Evolutionary conservation across 164 flowering plant species (phyloP).

Genomic region (Malania oleifera): DNA sequence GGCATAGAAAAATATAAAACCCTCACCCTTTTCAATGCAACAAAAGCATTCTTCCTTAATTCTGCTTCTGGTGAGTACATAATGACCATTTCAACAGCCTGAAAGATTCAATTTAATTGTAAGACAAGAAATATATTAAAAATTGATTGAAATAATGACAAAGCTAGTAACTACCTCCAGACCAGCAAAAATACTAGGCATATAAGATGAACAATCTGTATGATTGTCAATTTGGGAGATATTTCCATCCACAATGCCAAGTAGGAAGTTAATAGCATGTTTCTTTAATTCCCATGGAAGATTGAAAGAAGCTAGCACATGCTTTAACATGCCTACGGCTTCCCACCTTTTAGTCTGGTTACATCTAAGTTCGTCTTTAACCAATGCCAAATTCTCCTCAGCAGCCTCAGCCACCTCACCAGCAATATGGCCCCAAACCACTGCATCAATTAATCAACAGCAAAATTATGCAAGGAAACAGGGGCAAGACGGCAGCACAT

Average conservation of each 20-base stretch:
- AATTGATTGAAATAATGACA: background rate
- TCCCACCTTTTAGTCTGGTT: conserved; percentile 65
- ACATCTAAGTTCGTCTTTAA: conserved; percentile 43
- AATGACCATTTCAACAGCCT: conserved; percentile 65
- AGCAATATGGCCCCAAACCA: conserved; percentile 70
- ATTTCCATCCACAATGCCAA: conserved; percentile 41
- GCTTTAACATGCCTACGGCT: conserved; percentile 63
- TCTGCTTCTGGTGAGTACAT: conserved; percentile 55
- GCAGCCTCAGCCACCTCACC: conserved; percentile 52
- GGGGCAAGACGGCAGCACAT: background rate
- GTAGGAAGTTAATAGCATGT: conserved; percentile 55
- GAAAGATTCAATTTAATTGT: conserved; percentile 18
- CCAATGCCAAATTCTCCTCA: conserved; percentile 35
- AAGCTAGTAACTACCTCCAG: conserved; percentile 51
- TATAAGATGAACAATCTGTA: conserved; percentile 37
- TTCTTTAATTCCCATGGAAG: conserved; percentile 65
- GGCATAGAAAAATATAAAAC: background rate
- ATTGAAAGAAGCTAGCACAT: conserved; percentile 37
- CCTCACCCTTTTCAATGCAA: conserved; percentile 59
- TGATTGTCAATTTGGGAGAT: conserved; percentile 17
- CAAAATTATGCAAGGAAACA: background rate
- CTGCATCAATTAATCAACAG: conserved; percentile 33
- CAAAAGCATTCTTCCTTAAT: conserved; percentile 58
- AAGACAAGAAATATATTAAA: conserved; percentile 6
- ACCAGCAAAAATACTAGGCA: conserved; percentile 51